Evolutionary conservation across 352 stramenopile genomes (phyloP).

Genomic region (Peronospora destructor): DNA sequence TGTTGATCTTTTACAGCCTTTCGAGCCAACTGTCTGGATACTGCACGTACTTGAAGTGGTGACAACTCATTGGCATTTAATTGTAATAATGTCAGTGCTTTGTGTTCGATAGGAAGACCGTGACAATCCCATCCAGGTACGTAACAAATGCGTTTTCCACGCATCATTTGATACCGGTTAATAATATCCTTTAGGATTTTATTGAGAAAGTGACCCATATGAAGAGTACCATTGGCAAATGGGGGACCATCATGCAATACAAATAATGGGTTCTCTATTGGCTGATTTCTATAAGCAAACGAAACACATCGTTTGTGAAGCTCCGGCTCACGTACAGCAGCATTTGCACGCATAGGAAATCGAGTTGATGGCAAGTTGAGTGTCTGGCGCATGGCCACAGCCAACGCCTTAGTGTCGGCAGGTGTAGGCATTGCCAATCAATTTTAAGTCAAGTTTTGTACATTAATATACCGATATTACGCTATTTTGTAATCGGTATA

Average conservation of each 20-base stretch:
- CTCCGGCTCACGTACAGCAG: conserved; percentile 64
- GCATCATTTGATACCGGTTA: conserved; percentile 93
- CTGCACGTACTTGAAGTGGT: conserved; percentile 88
- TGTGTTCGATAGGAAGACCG: conserved; percentile 97
- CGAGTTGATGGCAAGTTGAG: conserved; percentile 93
- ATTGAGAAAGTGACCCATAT: conserved; percentile 95
- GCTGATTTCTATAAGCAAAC: conserved; percentile 49
- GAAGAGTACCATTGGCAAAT: conserved; percentile 97
- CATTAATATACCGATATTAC: not conserved
- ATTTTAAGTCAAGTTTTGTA: not conserved
- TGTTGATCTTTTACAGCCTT: conserved; percentile 91
- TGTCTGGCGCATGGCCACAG: conserved; percentile 79
- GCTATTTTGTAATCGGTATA: conserved; percentile 4
- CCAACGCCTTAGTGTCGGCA: conserved; percentile 54
- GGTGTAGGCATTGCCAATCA: conserved; percentile 7
- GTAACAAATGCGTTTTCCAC: conserved; percentile 91
- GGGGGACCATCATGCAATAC: conserved; percentile 97
- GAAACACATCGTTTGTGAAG: conserved; percentile 62
- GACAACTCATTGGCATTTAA: conserved; percentile 45
- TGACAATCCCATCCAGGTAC: conserved; percentile 99
- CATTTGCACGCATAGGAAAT: conserved; percentile 97
- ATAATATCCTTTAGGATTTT: conserved; percentile 97
- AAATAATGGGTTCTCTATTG: conserved; percentile 50
- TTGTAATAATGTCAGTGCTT: conserved; percentile 92
- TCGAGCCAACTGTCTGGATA: conserved; percentile 89